Base-by-base conservation (phyloP, 208 protist species). In the Leishmania arabica region DNA sequence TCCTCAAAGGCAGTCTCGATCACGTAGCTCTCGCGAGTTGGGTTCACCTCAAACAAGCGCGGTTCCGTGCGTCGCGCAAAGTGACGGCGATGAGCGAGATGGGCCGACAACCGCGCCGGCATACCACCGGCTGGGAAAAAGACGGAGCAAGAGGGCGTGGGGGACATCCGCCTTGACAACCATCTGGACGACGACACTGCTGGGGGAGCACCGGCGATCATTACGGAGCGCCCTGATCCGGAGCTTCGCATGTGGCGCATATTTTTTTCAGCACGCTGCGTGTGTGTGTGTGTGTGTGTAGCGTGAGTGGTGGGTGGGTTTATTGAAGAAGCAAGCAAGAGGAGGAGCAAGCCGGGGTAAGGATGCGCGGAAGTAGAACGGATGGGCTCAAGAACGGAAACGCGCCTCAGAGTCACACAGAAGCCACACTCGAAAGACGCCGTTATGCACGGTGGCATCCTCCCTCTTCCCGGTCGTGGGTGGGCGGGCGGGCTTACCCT, bases 1-100 rank as follows among this genome's bases (percentile, higher is more conserved):
- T 95, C 92, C 87, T 97, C 95, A 81, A 96, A 97, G 37, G 95
- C 95, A 40, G 89, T 80, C 71, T 95, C 92, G 85, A 97, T 95
- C 42, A 75, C 77, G 83, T 97, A 97, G 42, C 85, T 60, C 47
- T 86, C 77, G 42, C 72, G 83, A 37, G 88, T 72, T 21, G 91
- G 91, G 84, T 92, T 85, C 45, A 93, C 54, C 78, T 92, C 84
- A 15, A 89, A 86, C 82, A 60, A 34, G 11, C 37, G 83, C 34
- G 69, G 75, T 19, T 49, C n/a, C 19, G 89, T 86, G 53, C 49
- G 56, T 21, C 81, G 82, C 78, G 90, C 65, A 60, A 84, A 84
- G 40, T 68, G 70, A 1, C 84, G 82, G 31, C 69, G 64, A 34
- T 64, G 76, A 62, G n/a, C 64, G 31, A 74, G 21, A 54, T 53